phyloP scores from a whole-genome alignment of 345 rosid genomes.

The Erodium maritimum region DNA sequence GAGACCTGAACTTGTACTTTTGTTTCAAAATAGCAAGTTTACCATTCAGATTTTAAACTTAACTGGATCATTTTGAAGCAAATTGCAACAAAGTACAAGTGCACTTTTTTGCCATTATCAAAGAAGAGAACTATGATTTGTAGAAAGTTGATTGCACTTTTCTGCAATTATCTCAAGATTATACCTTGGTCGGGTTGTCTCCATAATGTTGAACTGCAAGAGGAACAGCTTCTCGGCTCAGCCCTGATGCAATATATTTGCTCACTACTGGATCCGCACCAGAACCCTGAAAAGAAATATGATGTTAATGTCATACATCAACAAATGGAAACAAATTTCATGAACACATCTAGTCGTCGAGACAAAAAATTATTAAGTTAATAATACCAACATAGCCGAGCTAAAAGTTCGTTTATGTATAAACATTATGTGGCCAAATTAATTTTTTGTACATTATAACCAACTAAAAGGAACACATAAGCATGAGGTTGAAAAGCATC shows the following conservation, averaged over 20 bases:
- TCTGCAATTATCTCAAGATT: neutral
- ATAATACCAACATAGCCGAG: neutral
- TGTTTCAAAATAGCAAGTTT: too few relatives aligned
- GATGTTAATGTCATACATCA: neutral
- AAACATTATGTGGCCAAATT: neutral
- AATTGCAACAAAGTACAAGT: too few relatives aligned
- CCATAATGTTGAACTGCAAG: slow-evolving; percentile 76
- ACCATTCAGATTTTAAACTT: too few relatives aligned
- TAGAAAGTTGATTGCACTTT: too few relatives aligned
- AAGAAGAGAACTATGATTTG: too few relatives aligned
- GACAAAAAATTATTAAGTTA: neutral
- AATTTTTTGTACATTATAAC: too few relatives aligned
- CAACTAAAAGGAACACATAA: too few relatives aligned
- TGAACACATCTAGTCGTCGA: neutral
- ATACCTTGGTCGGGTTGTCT: slow-evolving; percentile 81
- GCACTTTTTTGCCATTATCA: too few relatives aligned
- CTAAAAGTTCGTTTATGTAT: neutral
- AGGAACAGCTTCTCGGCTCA: slow-evolving; percentile 54
- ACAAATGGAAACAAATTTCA: neutral
- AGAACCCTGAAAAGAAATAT: slow-evolving; percentile 32
- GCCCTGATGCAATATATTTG: slow-evolving; percentile 59
- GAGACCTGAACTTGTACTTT: too few relatives aligned
- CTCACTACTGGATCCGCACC: slow-evolving; percentile 46
- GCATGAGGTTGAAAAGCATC: neutral
- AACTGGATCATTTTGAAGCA: too few relatives aligned